Conservation (phyloP, 768 basidiomycete species). For the Phallus indusiatus region DNA sequence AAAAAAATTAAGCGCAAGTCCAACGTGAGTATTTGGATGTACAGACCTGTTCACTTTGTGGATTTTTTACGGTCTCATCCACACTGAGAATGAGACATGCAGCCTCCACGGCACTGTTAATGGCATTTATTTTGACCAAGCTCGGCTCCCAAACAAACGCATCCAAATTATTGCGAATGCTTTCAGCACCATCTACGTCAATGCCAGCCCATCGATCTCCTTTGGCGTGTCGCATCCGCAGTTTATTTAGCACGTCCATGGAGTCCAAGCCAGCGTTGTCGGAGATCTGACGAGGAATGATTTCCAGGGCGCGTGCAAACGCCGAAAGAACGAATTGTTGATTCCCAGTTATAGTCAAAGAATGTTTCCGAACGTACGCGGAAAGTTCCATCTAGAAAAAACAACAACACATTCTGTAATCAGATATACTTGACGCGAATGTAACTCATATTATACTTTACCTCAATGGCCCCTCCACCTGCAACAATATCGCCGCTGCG, state of each 20-base stretch:
- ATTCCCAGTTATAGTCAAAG: conserved; percentile 91
- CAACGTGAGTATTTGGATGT: neutral
- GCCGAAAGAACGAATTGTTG: conserved; percentile 89
- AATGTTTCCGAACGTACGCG: conserved; percentile 84
- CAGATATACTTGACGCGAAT: neutral
- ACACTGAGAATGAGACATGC: conserved; percentile 93
- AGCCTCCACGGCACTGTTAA: conserved; percentile 92
- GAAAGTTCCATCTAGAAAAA: conserved; percentile 84
- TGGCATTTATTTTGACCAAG: conserved; percentile 90
- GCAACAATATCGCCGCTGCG: conserved; percentile 95
- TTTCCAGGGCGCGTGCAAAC: conserved; percentile 93
- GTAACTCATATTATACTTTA: conserved; percentile 22
- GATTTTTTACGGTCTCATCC: conserved; percentile 95
- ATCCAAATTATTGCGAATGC: conserved; percentile 93
- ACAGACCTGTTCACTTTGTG: conserved; percentile 85
- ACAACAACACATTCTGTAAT: too few species aligned
- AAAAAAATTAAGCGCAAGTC: neutral
- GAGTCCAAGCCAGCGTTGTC: conserved; percentile 98
- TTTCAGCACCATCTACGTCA: conserved; percentile 82
- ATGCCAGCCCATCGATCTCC: conserved; percentile 90
- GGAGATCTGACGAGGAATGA: conserved; percentile 96
- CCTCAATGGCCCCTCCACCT: conserved; percentile 96
- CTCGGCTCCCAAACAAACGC: conserved; percentile 99
- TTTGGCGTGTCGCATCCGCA: conserved; percentile 90
- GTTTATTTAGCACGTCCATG: conserved; percentile 93